Evolutionary conservation across 1,139 yeast species (phyloP), one percentile per base, ranked within the genome.

Genomic region (Pneumocystis murina): DNA sequence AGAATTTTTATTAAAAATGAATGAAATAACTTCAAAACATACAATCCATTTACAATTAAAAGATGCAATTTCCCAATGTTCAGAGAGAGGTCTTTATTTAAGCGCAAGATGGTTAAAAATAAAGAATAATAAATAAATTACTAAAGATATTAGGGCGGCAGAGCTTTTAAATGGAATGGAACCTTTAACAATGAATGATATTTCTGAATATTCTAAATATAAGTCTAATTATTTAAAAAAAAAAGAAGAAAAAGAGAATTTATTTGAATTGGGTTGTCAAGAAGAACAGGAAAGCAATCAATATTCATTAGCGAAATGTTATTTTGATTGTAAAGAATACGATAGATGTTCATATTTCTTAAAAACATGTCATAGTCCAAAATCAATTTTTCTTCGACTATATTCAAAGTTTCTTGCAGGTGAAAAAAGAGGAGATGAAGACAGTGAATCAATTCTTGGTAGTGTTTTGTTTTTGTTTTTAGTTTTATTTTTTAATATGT

Each of bases 261-360:
- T 24, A 41, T 24, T 1, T 20, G 55, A 6, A 60, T 62, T 61
- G 14, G 67, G 65, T 3, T 65, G 67, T 28, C 60, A 69, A 69
- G 33, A 76, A 16, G 33, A 62, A n/a, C 28, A 61, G 10, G 86
- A 83, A 58, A 72, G 73, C 62, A 80, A 79, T 63, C 74, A 74
- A 66, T 74, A 84, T 58, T 70, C 82, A 14, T 75, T 89, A 38
- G 97, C 95, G 0, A 83, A 84, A 65, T 73, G 88, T 0, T 85
- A 87, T 70, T 89, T 92, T 76, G 86, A 84, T 70, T 84, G 91
- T 71, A 85, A 87, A 69, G 98, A 92, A 72, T 91, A 85, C 71
- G 94, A 86, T 66, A 76, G 98, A 41, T 87, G 94, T 66, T 83
- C 87, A 1, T 77, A 79, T 68, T 79, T 24, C 20, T 75, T 91